Evolutionary conservation across 768 basidiomycete genomes (phyloP).

Genomic region (Amanita pseudoporphyria): DNA sequence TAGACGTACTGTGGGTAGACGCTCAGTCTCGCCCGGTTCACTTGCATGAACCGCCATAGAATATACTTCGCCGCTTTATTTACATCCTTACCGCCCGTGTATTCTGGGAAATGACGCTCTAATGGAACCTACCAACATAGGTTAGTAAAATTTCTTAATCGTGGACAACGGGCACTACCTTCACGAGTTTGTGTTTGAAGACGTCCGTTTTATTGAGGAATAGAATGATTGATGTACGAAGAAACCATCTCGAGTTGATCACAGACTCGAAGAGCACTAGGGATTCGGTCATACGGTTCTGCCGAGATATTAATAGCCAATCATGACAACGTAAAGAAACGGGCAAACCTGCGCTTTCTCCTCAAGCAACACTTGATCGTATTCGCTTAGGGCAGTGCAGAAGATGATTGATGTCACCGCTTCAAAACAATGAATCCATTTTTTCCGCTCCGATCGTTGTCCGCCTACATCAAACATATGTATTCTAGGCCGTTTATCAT

Average conservation of each 20-base stretch:
- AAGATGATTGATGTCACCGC: constrained; percentile 63
- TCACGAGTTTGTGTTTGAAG: constrained; percentile 81
- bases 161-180: constrained; percentile 23
- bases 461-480: constrained; percentile 77
- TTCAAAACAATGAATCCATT: constrained; percentile 58
- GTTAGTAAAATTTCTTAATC: background rate
- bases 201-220: constrained; percentile 94
- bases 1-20: constrained; percentile 81
- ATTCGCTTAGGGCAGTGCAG: constrained; percentile 63
- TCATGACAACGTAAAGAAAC: background rate
- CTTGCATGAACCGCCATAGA: constrained; percentile 91
- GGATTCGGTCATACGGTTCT: constrained; percentile 94
- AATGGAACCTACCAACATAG: constrained; percentile 46
- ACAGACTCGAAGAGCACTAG: constrained; percentile 86
- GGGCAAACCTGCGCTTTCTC: constrained; percentile 50
- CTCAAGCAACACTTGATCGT: constrained; percentile 65
- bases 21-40: constrained; percentile 72
- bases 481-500: constrained; percentile 23
- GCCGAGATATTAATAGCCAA: background rate
- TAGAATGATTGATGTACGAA: constrained; percentile 83
- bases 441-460: constrained; percentile 73
- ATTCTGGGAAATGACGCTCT: constrained; percentile 79
- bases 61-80: constrained; percentile 95
- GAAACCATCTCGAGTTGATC: constrained; percentile 91
- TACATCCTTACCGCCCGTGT: constrained; percentile 81